A percentile compares a stretch with the other conserved stretches of the same genome.
phyloP scores from a whole-genome alignment of 331 rosid genomes.

The Ulmus americana region DNA sequence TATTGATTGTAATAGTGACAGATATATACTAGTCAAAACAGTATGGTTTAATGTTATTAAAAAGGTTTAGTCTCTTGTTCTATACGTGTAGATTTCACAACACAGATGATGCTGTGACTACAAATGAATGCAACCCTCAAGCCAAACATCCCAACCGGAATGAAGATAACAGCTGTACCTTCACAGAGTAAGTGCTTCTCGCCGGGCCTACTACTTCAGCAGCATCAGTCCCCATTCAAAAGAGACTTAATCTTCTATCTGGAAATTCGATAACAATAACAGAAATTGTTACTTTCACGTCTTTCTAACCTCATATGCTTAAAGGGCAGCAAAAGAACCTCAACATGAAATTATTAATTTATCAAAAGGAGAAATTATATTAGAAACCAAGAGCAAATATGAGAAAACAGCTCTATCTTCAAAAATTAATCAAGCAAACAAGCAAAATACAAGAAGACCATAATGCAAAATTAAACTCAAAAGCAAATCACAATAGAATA shows the following conservation, averaged over 20 bases:
- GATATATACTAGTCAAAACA: conserved; percentile 1
- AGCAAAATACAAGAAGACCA: neutral
- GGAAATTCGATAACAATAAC: conserved; percentile 22
- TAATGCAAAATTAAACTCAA: neutral
- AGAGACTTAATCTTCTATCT: conserved; percentile 31
- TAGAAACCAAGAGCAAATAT: neutral
- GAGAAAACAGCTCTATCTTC: neutral
- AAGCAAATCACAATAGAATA: neutral
- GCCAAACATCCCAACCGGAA: conserved; percentile 6
- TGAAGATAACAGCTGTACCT: conserved; percentile 41
- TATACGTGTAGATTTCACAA: neutral
- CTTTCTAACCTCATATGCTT: conserved; percentile 12
- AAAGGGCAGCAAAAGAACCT: neutral
- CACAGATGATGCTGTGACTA: neutral
- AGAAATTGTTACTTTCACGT: conserved; percentile 18
- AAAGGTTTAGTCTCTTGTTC: neutral
- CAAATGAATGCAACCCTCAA: conserved; percentile 13
- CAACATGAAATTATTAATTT: neutral
- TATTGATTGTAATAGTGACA: neutral
- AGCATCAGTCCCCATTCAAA: conserved; percentile 67
- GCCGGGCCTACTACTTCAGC: conserved; percentile 35
- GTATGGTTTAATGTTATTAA: neutral
- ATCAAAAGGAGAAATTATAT: neutral
- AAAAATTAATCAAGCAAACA: no score
- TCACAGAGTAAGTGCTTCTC: conserved; percentile 37